These are phyloP conservation scores for Lolium multiflorum DNA, from an alignment of 176 grass and related monocot species.

Conservation along the genomic window DNA sequence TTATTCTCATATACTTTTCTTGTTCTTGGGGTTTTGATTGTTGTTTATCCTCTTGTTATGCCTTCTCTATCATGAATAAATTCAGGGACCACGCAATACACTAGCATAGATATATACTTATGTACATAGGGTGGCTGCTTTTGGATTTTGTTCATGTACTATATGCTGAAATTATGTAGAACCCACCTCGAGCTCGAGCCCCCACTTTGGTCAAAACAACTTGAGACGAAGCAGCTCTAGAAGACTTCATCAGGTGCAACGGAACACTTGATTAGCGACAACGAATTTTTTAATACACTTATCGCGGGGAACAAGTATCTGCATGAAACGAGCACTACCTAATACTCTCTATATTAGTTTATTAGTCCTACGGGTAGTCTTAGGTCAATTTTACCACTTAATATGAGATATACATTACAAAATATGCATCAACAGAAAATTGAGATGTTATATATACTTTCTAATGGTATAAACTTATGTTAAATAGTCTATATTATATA, in stretches of 20 bases:
- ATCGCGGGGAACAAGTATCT: background rate
- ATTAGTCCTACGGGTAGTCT: too few species aligned
- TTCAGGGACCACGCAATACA: background rate
- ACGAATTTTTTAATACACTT: background rate
- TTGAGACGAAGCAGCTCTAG: background rate
- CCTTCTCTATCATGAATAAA: background rate
- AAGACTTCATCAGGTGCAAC: background rate
- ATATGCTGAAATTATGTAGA: background rate
- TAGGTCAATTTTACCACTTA: too few species aligned
- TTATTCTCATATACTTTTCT: background rate
- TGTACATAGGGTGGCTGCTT: constrained; percentile 2
- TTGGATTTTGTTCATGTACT: constrained; percentile 12
- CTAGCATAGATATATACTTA: background rate
- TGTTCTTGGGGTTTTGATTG: background rate
- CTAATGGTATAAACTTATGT: too few species aligned
- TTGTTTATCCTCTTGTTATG: background rate
- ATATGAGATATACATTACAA: too few species aligned
- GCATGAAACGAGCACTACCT: background rate
- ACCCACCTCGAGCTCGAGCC: background rate
- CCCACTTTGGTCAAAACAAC: background rate
- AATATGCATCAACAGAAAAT: too few species aligned
- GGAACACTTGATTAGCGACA: background rate
- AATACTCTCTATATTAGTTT: too few species aligned
- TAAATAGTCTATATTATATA: too few species aligned
- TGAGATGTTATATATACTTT: too few species aligned